Conservation (phyloP, 108 stramenopile genomes). For the Fragilaria radians region DNA sequence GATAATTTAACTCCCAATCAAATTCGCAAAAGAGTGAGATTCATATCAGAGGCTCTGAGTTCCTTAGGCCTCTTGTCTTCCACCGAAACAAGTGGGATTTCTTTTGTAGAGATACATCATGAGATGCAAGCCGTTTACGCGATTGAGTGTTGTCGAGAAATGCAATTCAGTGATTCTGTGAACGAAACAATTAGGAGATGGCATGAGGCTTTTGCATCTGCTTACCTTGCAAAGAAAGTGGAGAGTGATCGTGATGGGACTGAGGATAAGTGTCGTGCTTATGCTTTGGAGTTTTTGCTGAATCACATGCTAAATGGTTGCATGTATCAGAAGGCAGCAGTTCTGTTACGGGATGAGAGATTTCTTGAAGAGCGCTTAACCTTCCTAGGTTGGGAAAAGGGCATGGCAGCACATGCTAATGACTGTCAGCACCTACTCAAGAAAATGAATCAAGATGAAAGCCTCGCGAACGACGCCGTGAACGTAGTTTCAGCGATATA, state of each 20-base stretch:
- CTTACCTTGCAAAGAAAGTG: constrained; percentile 21
- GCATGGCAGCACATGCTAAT: constrained; percentile 28
- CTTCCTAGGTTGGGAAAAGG: constrained; percentile 36
- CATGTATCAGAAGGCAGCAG: constrained; percentile 31
- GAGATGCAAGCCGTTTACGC: constrained; percentile 21
- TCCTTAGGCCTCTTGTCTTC: constrained; percentile 26
- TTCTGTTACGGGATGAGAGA: constrained; percentile 31
- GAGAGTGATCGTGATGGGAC: not conserved
- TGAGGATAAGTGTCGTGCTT: constrained; percentile 10
- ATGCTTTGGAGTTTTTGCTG: constrained; percentile 35
- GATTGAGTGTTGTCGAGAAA: constrained; percentile 7
- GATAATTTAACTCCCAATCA: constrained; percentile 3
- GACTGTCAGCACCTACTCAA: constrained; percentile 27
- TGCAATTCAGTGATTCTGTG: constrained; percentile 6
- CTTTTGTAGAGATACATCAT: constrained; percentile 22
- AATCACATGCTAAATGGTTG: constrained; percentile 41
- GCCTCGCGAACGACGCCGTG: not conserved
- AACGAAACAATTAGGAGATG: constrained; percentile 23
- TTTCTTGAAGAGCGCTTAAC: constrained; percentile 43
- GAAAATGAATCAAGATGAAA: too few species aligned
- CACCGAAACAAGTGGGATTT: constrained; percentile 11
- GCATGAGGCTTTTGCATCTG: constrained; percentile 38
- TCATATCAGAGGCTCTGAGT: constrained; percentile 29
- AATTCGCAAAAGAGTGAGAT: constrained; percentile 15
- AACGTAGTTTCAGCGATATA: not conserved